Evolutionary conservation across 2,329 filamentous ascomycete genomes (phyloP), one percentile per base, ranked within the genome.

Genomic region (Aspergillus novoparasiticus): DNA sequence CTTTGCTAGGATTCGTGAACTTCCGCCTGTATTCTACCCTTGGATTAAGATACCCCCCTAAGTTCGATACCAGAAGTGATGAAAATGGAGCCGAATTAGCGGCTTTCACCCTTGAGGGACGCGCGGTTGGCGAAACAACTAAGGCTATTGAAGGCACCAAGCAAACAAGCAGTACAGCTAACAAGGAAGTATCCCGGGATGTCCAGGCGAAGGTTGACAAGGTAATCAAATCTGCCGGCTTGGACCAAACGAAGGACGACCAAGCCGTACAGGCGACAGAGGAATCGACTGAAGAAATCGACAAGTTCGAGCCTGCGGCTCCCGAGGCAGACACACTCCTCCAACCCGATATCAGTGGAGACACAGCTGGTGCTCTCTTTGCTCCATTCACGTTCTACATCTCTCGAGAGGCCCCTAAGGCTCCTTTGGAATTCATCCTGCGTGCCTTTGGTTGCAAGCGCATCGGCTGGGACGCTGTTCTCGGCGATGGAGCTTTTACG

Each of bases 381-480:
- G 87, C 92, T 36, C 89, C 92, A 64, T 94, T 91, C 79, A 97
- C 93, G 36, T 89, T 99, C 81, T 99, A 90, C 81, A 86, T 99
- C 50, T 97, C 94, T 43, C 90, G 95, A 72, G 95, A 99, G 81
- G 94, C 94, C 4, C 95, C 95, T 16, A 88, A 94, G 68, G 91
- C 93, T 68, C 89, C 95, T 3, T 84, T 99, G 26, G 95, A 99
- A 78, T 97, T 99, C 75, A 87, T 99, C 60, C 86, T 99, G 59
- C 91, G 94, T 74, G 87, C 94, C 3, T 99, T 98, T 74, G 95
- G 95, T 67, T 98, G 94, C 84, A 97, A 94, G 83, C 88, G 94
- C 51, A 90, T 99, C 69, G 95, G 94, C 48, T 99, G 95, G 95
- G 94, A 98, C 74, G 85, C 88, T 36, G 90, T 96, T 26, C 86